These are phyloP conservation scores for Didymosphaeria variabile DNA, from an alignment of 2,329 filamentous ascomycete species.

Conservation along the genomic window DNA sequence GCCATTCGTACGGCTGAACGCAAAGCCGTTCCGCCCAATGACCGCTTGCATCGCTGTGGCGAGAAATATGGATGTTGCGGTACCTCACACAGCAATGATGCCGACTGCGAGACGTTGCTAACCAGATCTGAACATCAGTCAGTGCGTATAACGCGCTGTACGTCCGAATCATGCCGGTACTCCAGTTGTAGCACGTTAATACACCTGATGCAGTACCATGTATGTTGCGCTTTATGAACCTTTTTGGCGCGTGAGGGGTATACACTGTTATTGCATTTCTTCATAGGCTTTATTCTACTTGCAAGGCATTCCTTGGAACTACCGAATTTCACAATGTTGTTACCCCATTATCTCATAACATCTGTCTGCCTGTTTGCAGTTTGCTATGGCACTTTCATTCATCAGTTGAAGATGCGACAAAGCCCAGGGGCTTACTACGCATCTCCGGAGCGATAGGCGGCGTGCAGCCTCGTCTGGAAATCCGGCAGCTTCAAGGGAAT, in stretches of 20 bases:
- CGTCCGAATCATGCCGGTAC: neutral
- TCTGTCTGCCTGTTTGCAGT: neutral
- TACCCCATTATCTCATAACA: neutral
- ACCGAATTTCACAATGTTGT: neutral
- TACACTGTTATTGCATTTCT: neutral
- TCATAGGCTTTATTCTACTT: neutral
- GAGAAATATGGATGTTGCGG: neutral
- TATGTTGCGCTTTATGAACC: neutral
- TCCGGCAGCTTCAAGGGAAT: constrained; percentile 68
- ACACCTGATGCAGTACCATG: neutral
- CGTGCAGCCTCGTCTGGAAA: constrained; percentile 65
- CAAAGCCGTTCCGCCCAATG: neutral
- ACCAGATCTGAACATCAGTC: neutral
- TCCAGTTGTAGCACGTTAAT: neutral
- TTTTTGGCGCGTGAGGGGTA: neutral
- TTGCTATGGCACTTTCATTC: neutral
- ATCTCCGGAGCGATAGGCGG: constrained; percentile 17
- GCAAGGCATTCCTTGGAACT: no score
- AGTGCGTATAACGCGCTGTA: constrained; percentile 2
- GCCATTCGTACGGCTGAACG: neutral
- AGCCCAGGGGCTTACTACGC: constrained; percentile 21
- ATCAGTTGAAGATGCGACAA: constrained; percentile 10
- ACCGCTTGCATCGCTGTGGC: neutral
- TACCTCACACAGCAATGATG: neutral
- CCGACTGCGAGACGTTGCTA: constrained; percentile 4